phyloP scores from a whole-genome alignment of 192 early-diverging fungal species.

The Allomyces arbusculus region DNA sequence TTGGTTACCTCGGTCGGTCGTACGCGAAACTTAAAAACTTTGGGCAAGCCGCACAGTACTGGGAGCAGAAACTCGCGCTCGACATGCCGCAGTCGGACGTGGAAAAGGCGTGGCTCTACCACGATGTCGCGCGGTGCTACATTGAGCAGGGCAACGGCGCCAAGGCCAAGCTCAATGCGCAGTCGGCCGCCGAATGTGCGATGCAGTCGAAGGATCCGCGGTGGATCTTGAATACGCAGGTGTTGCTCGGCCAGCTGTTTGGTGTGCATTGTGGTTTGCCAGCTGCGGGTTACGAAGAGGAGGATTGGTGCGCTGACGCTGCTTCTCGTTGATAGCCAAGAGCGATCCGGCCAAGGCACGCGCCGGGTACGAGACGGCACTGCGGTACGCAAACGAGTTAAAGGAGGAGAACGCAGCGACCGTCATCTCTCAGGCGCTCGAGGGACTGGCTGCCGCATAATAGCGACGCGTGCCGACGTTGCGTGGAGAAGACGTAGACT shows the following conservation, averaged over 20 bases:
- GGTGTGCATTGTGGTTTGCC: neutral
- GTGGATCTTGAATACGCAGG: neutral
- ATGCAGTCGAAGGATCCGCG: neutral
- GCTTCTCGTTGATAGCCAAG: neutral
- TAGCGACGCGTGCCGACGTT: no score
- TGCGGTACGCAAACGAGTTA: neutral
- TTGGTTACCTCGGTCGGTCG: neutral
- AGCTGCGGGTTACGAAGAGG: no score
- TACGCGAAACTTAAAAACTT: neutral
- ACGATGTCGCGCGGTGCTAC: conserved; percentile 1
- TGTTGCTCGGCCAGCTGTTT: neutral
- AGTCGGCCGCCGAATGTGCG: neutral
- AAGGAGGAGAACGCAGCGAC: neutral
- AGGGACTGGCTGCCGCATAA: neutral
- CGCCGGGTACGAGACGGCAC: neutral
- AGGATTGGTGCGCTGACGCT: neutral
- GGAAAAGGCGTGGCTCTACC: neutral
- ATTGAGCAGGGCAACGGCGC: neutral
- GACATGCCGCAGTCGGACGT: neutral
- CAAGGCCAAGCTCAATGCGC: neutral
- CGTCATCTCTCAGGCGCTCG: neutral
- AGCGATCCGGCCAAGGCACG: neutral
- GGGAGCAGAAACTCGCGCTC: neutral
- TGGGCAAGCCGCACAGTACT: neutral
- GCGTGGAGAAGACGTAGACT: no score